phyloP scores from a whole-genome alignment of 148 eudicot species.

The Rheum nobile region DNA sequence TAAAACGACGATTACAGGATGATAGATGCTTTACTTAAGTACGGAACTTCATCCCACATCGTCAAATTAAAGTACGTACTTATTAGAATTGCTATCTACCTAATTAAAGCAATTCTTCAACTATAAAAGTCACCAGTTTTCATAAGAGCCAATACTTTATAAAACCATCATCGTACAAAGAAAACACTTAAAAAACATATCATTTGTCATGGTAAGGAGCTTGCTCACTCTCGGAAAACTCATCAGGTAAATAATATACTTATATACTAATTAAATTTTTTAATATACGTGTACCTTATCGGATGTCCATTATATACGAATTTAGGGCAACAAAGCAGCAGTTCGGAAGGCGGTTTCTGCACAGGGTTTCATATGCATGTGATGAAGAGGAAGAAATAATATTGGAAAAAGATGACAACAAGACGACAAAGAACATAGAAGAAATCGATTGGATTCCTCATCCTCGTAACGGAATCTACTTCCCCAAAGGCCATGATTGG shows the following conservation, averaged over 20 bases:
- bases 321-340: not conserved
- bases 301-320: no score
- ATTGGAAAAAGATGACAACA: not conserved
- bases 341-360: not conserved
- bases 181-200: not conserved
- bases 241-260: not conserved
- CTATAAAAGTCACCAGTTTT: not conserved
- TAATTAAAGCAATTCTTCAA: no score
- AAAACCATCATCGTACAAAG: not conserved
- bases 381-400: not conserved
- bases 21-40: not conserved
- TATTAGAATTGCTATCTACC: not conserved
- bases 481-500: slow-evolving; percentile 45
- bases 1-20: not conserved
- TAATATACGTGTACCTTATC: no score
- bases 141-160: not conserved
- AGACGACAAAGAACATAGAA: not conserved
- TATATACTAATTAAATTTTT: no score
- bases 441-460: slow-evolving; percentile 42
- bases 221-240: not conserved
- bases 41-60: not conserved
- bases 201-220: not conserved
- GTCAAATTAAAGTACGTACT: not conserved
- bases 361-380: not conserved
- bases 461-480: slow-evolving; percentile 46